Conservation (phyloP, 371 early-diverging fungal species). For the Syncephalis plumigaleata region DNA sequence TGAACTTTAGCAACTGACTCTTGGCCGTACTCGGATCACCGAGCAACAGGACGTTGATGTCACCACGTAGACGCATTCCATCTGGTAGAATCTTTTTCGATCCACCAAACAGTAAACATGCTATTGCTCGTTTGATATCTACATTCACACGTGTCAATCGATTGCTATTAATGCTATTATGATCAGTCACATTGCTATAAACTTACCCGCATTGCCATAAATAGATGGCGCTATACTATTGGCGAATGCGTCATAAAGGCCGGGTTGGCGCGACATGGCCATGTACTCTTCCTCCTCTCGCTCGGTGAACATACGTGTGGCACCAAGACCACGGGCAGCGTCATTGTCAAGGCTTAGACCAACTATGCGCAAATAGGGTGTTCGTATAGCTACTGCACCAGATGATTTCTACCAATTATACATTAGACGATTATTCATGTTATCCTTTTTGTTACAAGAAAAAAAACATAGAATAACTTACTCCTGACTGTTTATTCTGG, state of each 20-base stretch:
- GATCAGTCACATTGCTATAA: not conserved
- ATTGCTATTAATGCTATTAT: too few relatives aligned
- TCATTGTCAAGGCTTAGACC: slow-evolving; percentile 78
- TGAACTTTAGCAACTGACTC: slow-evolving; percentile 97
- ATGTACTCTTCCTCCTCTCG: slow-evolving; percentile 86
- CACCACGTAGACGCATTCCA: slow-evolving; percentile 94
- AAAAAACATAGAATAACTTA: slow-evolving; percentile 5
- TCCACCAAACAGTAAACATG: slow-evolving; percentile 97
- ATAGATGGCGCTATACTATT: slow-evolving; percentile 94
- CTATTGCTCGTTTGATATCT: slow-evolving; percentile 97
- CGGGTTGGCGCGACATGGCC: slow-evolving; percentile 67
- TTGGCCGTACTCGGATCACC: slow-evolving; percentile 99
- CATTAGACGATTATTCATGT: not conserved
- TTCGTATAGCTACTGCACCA: slow-evolving; percentile 74
- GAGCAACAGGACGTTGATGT: slow-evolving; percentile 97
- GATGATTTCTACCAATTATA: not conserved
- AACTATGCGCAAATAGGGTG: slow-evolving; percentile 84
- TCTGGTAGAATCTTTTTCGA: slow-evolving; percentile 91
- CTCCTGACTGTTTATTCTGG: slow-evolving; percentile 32
- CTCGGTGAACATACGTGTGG: slow-evolving; percentile 43
- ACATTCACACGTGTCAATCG: not conserved
- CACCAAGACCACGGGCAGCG: slow-evolving; percentile 32
- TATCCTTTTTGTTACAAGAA: not conserved
- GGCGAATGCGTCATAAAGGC: slow-evolving; percentile 77
- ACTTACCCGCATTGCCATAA: slow-evolving; percentile 66